phyloP scores from a whole-genome alignment of 2,329 filamentous ascomycete species.

The Camillea tinctor region DNA sequence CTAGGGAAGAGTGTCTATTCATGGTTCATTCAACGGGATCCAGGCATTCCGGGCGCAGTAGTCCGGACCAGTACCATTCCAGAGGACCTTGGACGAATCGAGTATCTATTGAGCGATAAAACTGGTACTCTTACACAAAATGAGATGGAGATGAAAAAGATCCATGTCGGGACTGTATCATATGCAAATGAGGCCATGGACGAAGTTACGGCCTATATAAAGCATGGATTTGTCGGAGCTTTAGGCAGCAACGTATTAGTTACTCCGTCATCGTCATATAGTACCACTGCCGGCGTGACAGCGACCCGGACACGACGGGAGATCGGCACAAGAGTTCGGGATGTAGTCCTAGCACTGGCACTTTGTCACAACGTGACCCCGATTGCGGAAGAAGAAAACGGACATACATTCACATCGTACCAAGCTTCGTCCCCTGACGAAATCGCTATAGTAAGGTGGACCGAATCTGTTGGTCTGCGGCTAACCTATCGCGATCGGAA shows the following conservation, averaged over 20 bases:
- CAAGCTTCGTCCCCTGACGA: conserved; percentile 97
- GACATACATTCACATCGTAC: conserved; percentile 76
- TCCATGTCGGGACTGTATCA: conserved; percentile 95
- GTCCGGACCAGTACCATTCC: conserved; percentile 97
- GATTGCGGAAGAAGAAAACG: conserved; percentile 79
- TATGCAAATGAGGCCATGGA: conserved; percentile 99
- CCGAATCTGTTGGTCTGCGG: conserved; percentile 84
- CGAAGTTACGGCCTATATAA: conserved; percentile 83
- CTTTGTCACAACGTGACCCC: conserved; percentile 98
- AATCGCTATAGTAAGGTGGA: conserved; percentile 96
- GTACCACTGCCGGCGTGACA: conserved; percentile 56
- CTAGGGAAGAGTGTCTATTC: conserved; percentile 97
- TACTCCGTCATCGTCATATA: conserved; percentile 72
- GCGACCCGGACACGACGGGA: conserved; percentile 86
- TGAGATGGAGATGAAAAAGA: conserved; percentile 98
- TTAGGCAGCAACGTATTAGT: conserved; percentile 55
- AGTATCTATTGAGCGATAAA: conserved; percentile 95
- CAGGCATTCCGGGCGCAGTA: conserved; percentile 85
- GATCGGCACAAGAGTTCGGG: conserved; percentile 88
- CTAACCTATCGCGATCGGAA: conserved; percentile 83
- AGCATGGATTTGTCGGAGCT: conserved; percentile 68
- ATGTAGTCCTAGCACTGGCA: conserved; percentile 87
- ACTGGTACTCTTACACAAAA: conserved; percentile 98
- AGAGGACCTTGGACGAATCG: conserved; percentile 91
- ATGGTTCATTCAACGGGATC: conserved; percentile 88